Evolutionary conservation across 305 asterid species (phyloP), one percentile per base, ranked within the genome.

Genomic region (Fraxinus albicans): DNA sequence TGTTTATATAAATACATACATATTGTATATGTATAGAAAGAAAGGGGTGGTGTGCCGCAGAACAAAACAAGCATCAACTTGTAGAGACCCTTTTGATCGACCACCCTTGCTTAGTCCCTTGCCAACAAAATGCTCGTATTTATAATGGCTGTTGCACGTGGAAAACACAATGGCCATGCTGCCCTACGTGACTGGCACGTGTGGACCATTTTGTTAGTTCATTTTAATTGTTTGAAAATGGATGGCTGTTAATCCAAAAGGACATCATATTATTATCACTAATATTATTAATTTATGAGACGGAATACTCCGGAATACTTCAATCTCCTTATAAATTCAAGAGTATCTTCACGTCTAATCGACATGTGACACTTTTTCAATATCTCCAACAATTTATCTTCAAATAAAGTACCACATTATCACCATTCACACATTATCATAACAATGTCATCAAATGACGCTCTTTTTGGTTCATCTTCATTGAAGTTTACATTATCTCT

Each of bases 131-230:
- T 72, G 83, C 78, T 25, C 29, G 42, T 38, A 80, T 72, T 25
- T 80, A 80, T 67, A 69, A 80, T 33, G 73, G 38, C n/a, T 1
- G 15, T 70, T 38, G 78, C 78, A 69, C 77, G 83, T 69, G 78
- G 25, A 34, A 42, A 58, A 65, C 25, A 31, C 69, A 17, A 15
- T 23, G 55, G 75, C 81, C 23, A 25, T 33, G 23, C 76, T 31
- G 76, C 76, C 76, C 76, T 17, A n/a, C 42, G 5, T 33, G 25
- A 79, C 55, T 79, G 75, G 81, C 81, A 79, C 81, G 81, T 63
- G 81, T 79, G 81, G 33, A 19, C 58, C 60, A 19, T 23, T 23
- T 4, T 38, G 0, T 15, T 72, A 12, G 36, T 72, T 34, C 12
- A 1, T 72, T 72, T 33, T 12, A 12, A 29, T 29, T 70, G 8